Percentiles rank a stretch among this genome's conserved stretches.
Conservation (phyloP, 441 rosid species). For the Syzygium malaccense region DNA sequence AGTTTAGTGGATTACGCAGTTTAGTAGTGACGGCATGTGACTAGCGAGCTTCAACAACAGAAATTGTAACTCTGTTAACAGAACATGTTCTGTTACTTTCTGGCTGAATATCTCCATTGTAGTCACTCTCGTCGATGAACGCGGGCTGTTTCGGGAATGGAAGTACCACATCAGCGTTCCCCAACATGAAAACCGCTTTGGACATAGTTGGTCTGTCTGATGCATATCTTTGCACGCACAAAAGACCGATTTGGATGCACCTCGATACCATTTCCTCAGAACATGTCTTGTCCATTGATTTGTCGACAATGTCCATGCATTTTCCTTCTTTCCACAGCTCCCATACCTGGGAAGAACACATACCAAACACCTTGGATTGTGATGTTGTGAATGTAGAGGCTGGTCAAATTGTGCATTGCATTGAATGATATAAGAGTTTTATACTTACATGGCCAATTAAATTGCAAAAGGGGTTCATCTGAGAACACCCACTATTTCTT, state of each 20-base stretch:
- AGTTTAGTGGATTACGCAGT: not conserved
- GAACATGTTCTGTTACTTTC: conserved; percentile 11
- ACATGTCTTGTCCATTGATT: not conserved
- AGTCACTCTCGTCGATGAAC: conserved; percentile 7
- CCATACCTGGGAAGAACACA: not conserved
- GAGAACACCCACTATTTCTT: not conserved
- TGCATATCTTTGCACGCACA: not conserved
- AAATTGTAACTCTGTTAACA: conserved; percentile 31
- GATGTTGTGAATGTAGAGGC: not conserved
- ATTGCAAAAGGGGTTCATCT: not conserved
- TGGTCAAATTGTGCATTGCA: too few species aligned
- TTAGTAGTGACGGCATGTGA: not conserved
- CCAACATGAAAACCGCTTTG: not conserved
- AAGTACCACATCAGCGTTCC: conserved; percentile 5
- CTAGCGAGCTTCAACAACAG: conserved; percentile 26
- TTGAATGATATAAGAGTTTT: not conserved
- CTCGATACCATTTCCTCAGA: not conserved
- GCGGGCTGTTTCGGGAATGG: conserved; percentile 39
- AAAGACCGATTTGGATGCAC: conserved; percentile 3
- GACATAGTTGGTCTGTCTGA: conserved; percentile 15
- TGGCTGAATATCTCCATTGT: not conserved
- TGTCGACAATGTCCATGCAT: conserved; percentile 1
- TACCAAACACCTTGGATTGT: not conserved
- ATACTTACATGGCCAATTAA: not conserved
- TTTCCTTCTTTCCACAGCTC: conserved; percentile 5